Evolutionary conservation across 2,329 filamentous ascomycete species (phyloP).

Genomic region (Ophiocordyceps camponoti-saundersi): DNA sequence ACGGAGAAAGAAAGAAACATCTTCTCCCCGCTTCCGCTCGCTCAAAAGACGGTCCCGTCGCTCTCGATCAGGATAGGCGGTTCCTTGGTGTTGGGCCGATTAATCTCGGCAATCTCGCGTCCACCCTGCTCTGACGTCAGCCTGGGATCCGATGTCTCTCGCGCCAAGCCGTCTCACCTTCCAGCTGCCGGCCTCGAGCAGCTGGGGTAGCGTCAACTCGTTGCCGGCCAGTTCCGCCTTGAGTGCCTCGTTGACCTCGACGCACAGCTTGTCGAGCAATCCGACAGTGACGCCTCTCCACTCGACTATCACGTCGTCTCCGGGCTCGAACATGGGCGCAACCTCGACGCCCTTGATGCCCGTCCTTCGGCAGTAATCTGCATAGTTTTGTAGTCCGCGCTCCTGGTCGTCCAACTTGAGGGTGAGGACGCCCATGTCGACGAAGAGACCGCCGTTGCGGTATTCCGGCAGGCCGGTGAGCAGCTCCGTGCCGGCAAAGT

Average conservation of each 20-base stretch:
- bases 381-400: conserved; percentile 46
- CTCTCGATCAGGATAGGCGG: conserved; percentile 92
- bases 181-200: conserved; percentile 94
- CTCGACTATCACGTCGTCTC: conserved; percentile 45
- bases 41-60: conserved; percentile 86
- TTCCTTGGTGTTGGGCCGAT: conserved; percentile 88
- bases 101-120: conserved; percentile 88
- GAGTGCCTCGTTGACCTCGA: conserved; percentile 43
- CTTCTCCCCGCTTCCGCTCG: not conserved
- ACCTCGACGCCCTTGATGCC: conserved; percentile 44
- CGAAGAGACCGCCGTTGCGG: conserved; percentile 75
- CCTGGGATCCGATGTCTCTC: not conserved
- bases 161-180: conserved; percentile 45
- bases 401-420: conserved; percentile 54
- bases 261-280: conserved; percentile 36
- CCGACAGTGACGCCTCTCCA: conserved; percentile 49
- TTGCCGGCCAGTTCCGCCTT: conserved; percentile 46
- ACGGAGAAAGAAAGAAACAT: not conserved
- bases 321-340: conserved; percentile 39
- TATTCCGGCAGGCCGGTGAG: conserved; percentile 85
- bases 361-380: conserved; percentile 53
- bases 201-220: conserved; percentile 66
- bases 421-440: conserved; percentile 67
- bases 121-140: conserved; percentile 44
- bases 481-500: conserved; percentile 66